phyloP scores from a whole-genome alignment of 1,284 basidiomycete species.

The Ustilago xerochloae region DNA sequence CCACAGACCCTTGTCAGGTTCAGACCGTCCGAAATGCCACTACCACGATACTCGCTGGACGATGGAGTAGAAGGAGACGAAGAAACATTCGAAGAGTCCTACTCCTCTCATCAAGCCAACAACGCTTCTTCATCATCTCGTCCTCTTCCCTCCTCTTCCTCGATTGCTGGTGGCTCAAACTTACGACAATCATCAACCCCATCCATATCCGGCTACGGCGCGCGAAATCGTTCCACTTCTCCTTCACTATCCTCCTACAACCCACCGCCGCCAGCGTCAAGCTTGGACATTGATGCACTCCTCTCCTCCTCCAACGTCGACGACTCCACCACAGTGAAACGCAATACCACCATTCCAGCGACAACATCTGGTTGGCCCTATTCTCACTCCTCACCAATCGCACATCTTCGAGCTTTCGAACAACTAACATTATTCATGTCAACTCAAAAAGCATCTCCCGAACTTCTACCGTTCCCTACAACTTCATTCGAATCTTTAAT shows the following conservation, averaged over 20 bases:
- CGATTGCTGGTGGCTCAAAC: neutral
- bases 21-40: constrained; percentile 17
- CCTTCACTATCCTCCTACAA: constrained; percentile 9
- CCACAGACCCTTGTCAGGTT: neutral
- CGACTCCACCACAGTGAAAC: neutral
- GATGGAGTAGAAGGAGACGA: constrained; percentile 34
- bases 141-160: neutral
- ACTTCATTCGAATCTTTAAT: constrained; percentile 22
- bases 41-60: constrained; percentile 40
- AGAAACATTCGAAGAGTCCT: constrained; percentile 26
- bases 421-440: constrained; percentile 30
- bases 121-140: constrained; percentile 19
- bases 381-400: constrained; percentile 1
- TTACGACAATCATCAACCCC: constrained; percentile 5
- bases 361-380: constrained; percentile 25
- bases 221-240: neutral
- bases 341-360: neutral
- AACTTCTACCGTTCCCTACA: constrained; percentile 41
- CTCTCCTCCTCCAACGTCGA: neutral
- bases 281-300: constrained; percentile 34
- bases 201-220: neutral
- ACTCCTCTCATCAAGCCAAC: constrained; percentile 11
- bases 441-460: constrained; percentile 33
- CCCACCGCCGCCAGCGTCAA: constrained; percentile 9
- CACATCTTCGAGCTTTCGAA: constrained; percentile 17